Percentiles rank a stretch among this genome's conserved stretches.
Conservation (phyloP, 2,329 filamentous ascomycete species). For the Penicillium fuscoglaucum region DNA sequence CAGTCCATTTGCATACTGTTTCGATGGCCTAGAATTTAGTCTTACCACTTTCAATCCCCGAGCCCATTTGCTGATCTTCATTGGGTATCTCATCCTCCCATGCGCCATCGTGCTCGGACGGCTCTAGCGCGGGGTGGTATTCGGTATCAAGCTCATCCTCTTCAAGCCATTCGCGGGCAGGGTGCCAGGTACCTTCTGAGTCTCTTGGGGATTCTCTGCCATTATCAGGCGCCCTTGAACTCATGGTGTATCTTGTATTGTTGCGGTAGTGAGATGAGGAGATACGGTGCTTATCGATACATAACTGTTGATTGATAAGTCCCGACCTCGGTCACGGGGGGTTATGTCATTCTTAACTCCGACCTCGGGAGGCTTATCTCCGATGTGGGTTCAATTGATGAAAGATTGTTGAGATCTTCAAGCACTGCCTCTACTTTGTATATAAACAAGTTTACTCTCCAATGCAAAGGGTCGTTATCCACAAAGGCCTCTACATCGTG, state of each 20-base stretch:
- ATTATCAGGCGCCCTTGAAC: constrained; percentile 17
- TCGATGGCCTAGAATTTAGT: background rate
- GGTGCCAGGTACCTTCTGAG: constrained; percentile 36
- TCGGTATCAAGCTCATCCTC: constrained; percentile 33
- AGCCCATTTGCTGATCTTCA: constrained; percentile 54
- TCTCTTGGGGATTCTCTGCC: constrained; percentile 25
- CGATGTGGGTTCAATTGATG: background rate
- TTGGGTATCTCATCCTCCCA: constrained; percentile 18
- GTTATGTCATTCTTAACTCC: constrained; percentile 9
- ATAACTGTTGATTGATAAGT: constrained; percentile 3
- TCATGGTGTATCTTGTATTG: constrained; percentile 30
- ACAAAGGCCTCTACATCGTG: background rate
- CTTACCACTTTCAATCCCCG: constrained; percentile 26
- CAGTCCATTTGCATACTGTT: background rate
- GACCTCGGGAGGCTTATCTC: background rate
- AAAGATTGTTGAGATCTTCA: background rate
- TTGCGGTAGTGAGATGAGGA: background rate
- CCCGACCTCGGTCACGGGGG: background rate
- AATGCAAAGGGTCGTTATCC: background rate
- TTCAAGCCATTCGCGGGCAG: constrained; percentile 41
- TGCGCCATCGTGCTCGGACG: constrained; percentile 11
- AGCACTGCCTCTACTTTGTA: too few relatives aligned
- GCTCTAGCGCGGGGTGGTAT: constrained; percentile 16
- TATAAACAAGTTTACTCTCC: background rate
- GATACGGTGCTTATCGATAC: constrained; percentile 11